phyloP scores from a whole-genome alignment of 225 moss, liverwort and hornwort genomes.

The Marchantia polymorpha region DNA sequence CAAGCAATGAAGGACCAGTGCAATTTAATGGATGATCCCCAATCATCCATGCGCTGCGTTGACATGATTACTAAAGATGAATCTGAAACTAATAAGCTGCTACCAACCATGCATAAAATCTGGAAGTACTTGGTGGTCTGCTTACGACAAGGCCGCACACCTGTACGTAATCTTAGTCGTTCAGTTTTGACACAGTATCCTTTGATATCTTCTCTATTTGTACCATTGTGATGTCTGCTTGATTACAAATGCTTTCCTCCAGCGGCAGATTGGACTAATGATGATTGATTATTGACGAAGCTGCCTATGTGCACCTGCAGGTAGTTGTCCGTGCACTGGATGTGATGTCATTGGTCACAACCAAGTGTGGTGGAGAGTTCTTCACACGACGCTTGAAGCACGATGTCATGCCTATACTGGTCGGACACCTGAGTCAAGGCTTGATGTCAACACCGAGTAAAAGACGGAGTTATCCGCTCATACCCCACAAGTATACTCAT shows the following conservation, averaged over 20 bases:
- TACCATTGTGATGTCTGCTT: background rate
- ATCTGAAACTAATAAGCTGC: slow-evolving; percentile 55
- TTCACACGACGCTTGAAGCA: slow-evolving; percentile 83
- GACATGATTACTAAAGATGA: slow-evolving; percentile 52
- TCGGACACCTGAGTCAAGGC: slow-evolving; percentile 70
- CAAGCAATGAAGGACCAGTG: slow-evolving; percentile 57
- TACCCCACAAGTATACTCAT: slow-evolving; percentile 34
- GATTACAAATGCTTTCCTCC: background rate
- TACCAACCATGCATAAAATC: slow-evolving; percentile 86
- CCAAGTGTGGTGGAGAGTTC: slow-evolving; percentile 78
- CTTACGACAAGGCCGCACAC: slow-evolving; percentile 64
- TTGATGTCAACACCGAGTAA: slow-evolving; percentile 42
- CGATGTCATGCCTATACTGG: slow-evolving; percentile 72
- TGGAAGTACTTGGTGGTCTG: slow-evolving; percentile 89
- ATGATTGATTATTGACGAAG: background rate
- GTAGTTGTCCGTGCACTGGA: slow-evolving; percentile 62
- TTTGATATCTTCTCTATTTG: too few species aligned
- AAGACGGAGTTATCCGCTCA: slow-evolving; percentile 52
- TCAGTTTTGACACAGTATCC: too few species aligned
- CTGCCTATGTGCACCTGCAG: slow-evolving; percentile 30
- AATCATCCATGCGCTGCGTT: slow-evolving; percentile 47
- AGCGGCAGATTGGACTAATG: too few species aligned
- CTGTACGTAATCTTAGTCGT: slow-evolving; percentile 43
- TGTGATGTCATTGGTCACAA: slow-evolving; percentile 56
- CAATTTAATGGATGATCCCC: slow-evolving; percentile 31